Conservation (phyloP, 2,329 filamentous ascomycete species). For the Calycina herbarum region DNA sequence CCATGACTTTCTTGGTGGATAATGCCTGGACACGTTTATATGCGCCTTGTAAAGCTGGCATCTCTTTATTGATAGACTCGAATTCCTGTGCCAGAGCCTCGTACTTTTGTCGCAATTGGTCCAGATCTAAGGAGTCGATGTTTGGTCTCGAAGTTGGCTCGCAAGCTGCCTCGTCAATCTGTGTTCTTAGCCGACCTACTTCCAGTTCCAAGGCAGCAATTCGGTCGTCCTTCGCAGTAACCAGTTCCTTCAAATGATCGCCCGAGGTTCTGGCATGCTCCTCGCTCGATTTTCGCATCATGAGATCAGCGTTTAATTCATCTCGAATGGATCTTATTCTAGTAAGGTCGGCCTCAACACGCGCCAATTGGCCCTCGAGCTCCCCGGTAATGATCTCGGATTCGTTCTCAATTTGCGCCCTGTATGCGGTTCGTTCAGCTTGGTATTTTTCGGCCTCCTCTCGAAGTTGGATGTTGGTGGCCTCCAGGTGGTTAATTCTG, state of each 20-base stretch:
- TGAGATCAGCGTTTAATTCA: conserved; percentile 79
- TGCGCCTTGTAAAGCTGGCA: conserved; percentile 85
- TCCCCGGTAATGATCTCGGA: conserved; percentile 71
- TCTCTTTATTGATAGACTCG: conserved; percentile 78
- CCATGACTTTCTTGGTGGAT: conserved; percentile 82
- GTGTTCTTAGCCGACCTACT: conserved; percentile 66
- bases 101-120: conserved; percentile 74
- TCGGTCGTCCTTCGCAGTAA: conserved; percentile 74
- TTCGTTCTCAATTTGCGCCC: conserved; percentile 79
- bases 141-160: conserved; percentile 45
- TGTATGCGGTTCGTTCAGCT: conserved; percentile 80
- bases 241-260: conserved; percentile 76
- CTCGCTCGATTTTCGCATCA: conserved; percentile 74
- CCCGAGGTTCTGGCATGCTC: conserved; percentile 71
- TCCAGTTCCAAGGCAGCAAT: conserved; percentile 83
- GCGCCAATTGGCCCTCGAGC: conserved; percentile 77
- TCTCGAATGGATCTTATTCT: conserved; percentile 83
- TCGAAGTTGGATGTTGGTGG: conserved; percentile 78
- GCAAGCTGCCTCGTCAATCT: conserved; percentile 49
- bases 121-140: conserved; percentile 60
- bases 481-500: conserved; percentile 87
- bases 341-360: conserved; percentile 80
- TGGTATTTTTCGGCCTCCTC: conserved; percentile 85
- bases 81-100: conserved; percentile 77
- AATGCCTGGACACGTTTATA: conserved; percentile 86